Evolutionary conservation across 768 basidiomycete species (phyloP), one percentile per base, ranked within the genome.

Genomic region (Tremella fuciformis): DNA sequence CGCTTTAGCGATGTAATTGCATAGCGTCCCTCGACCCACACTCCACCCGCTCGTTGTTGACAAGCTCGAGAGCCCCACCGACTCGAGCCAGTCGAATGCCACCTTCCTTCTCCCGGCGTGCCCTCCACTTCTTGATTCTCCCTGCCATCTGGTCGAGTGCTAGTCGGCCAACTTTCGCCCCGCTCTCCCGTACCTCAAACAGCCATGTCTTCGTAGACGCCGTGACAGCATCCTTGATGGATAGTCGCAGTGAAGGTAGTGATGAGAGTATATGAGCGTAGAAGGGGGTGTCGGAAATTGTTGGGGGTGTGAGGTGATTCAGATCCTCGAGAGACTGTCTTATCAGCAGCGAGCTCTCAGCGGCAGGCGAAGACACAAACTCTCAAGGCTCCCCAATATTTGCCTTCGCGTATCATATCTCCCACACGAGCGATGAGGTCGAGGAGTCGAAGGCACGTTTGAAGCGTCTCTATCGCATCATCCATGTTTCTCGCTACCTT

Each of bases 161-260:
- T 2, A 89, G 82, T 63, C 82, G 83, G 3, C 96, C 96, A 7
- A 99, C 88, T 52, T 86, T 83, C 1, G 86, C 85, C 53, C 89
- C 89, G 58, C 88, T 82, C 66, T 96, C 91, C 57, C 96, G 81
- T 53, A 97, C 91, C 69, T 98, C 93, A 49, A 96, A 83, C 24
- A 99, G 79, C 96, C 96, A 99, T 63, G 94, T 88, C 71, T 97
- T 98, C 80, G 89, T 87, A 3, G 91, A 90, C 0, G 91, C 90
- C 2, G 90, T 93, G 3, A 97, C 94, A 0, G 90, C 88, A 69
- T 89, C 89, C 76, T 91, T 90, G 72, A 99, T 89, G 69, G 92
- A 89, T 16, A 81, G 79, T 6, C 92, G 87, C 42, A 93, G 80
- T 1, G 92, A 93, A 2, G 96, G 96, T 42, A 99, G 79, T 1